Conservation (phyloP, 352 stramenopile species). For the Phytophthora cajani region DNA sequence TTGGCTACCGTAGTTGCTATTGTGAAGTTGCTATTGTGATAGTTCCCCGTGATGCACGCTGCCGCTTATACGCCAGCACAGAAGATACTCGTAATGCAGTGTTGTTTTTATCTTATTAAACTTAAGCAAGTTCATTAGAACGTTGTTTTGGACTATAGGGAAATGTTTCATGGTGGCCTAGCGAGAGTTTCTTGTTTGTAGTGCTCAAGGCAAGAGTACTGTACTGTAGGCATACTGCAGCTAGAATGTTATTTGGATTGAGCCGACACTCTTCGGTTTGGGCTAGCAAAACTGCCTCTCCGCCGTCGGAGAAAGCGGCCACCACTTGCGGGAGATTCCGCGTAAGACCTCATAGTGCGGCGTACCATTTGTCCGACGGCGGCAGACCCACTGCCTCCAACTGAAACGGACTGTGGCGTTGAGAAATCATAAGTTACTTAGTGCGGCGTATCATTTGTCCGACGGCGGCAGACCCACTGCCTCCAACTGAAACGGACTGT, state of each 20-base stretch:
- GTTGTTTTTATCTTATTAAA: too few relatives aligned
- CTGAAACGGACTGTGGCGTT: slow-evolving; percentile 12
- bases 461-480: slow-evolving; percentile 5
- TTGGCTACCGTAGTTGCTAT: too few relatives aligned
- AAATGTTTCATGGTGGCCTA: too few relatives aligned
- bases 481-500: slow-evolving; percentile 11
- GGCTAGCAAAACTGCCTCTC: background rate
- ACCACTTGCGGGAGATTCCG: background rate
- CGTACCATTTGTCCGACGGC: slow-evolving; percentile 24
- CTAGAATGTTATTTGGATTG: background rate
- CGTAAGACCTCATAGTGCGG: background rate
- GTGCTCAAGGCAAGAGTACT: too few relatives aligned
- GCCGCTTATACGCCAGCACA: too few relatives aligned
- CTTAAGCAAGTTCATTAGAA: too few relatives aligned
- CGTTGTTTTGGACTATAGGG: too few relatives aligned
- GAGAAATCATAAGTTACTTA: too few relatives aligned
- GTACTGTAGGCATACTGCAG: background rate
- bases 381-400: background rate
- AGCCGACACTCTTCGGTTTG: background rate
- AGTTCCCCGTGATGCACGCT: too few relatives aligned
- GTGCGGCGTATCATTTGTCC: slow-evolving; percentile 18
- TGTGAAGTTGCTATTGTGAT: too few relatives aligned
- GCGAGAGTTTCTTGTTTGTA: too few relatives aligned
- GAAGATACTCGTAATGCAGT: too few relatives aligned
- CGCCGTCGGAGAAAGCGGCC: slow-evolving; percentile 16